Evolutionary conservation across 2,329 filamentous ascomycete genomes (phyloP), one percentile per base, ranked within the genome.

Genomic region (Penicillium sp.): DNA sequence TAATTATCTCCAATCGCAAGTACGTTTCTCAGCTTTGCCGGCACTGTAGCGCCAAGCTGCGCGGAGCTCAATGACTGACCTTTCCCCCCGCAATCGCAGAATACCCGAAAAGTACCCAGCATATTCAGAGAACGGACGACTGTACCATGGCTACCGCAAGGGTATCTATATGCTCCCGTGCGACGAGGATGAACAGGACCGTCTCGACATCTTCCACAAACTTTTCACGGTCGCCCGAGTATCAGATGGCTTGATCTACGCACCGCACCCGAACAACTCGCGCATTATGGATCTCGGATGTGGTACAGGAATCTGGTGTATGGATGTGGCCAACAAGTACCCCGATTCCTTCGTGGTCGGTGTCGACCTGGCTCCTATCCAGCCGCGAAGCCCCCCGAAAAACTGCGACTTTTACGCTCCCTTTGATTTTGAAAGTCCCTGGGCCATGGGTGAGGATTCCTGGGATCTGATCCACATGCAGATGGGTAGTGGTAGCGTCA

Each of bases 301-400:
- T 55, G 92, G 91, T 18, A 95, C 89, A 1, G 90, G 89, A 33
- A 92, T 95, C 53, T 97, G 92, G 92, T 82, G 87, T 35, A 88
- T 95, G 60, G 87, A 92, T 58, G 86, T 95, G 72, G 87, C 87
- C 55, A 84, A 87, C 80, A 76, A 76, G 66, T 84, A 81, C 63
- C 75, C 75, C 10, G 63, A 79, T 18, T 78, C 81, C 44, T 79
- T 82, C 66, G 81, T 86, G 43, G 66, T 79, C 23, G 83, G 82
- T 23, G 66, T 84, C 24, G 83, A 87, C 63, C 70, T 87, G 20
- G 77, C 79, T 35, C 76, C 79, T 44, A 83, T 84, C 50, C 83
- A 85, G 61, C 82, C 82, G 9, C 47, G 63, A 59, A 92, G 88
- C 50, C 88, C 89, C 40, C 87, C 87, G 1, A 76, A 77, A 20